Evolutionary conservation across 2,329 filamentous ascomycete genomes (phyloP).

Genomic region (Verticillium zaregamsianum): DNA sequence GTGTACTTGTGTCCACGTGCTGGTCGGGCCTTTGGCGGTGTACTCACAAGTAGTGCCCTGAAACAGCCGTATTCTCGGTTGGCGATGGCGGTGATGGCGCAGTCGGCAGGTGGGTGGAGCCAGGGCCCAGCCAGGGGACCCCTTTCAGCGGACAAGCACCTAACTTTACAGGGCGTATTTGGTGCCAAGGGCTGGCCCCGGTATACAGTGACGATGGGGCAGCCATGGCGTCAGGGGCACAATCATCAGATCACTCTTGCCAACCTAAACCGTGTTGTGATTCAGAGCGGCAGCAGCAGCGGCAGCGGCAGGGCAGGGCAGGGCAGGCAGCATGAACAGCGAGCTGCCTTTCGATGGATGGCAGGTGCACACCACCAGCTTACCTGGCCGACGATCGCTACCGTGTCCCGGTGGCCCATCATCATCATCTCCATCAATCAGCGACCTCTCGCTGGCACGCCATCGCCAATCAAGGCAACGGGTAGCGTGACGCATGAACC

Average conservation of each 20-base stretch:
- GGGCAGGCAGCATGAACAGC: too few relatives aligned
- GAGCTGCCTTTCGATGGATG: too few relatives aligned
- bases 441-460: not conserved
- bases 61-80: not conserved
- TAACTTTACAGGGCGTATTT: not conserved
- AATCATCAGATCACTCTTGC: not conserved
- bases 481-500: slow-evolving; percentile 1
- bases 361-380: not conserved
- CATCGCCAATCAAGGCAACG: not conserved
- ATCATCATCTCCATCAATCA: not conserved
- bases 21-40: not conserved
- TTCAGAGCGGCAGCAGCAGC: not conserved
- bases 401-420: not conserved
- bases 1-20: not conserved
- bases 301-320: not conserved
- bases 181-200: not conserved
- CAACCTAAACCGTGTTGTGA: not conserved
- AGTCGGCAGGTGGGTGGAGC: not conserved
- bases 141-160: not conserved
- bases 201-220: not conserved
- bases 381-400: not conserved
- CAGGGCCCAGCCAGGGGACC: not conserved
- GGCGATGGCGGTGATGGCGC: not conserved
- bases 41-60: not conserved
- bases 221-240: not conserved